Evolutionary conservation across 495 filamentous ascomycete genomes (phyloP), one percentile per base, ranked within the genome.

Genomic region (Neurospora sp.): DNA sequence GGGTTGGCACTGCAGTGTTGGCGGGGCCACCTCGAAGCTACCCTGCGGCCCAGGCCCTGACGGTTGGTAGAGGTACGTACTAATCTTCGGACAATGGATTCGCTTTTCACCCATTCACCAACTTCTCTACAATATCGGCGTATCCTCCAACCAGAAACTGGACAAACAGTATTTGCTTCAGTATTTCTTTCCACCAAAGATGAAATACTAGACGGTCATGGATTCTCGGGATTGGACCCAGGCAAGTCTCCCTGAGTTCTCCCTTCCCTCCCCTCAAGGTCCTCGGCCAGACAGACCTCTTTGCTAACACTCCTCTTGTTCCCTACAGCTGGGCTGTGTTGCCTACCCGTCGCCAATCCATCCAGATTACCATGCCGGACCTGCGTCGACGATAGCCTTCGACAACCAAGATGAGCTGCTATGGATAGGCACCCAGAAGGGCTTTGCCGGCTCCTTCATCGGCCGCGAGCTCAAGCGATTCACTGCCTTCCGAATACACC

Each of bases 331-430:
- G 80, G 88, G 88, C 82, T 88, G 91, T 78, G 86, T 92, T 80
- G 85, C 87, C 74, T 86, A 92, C 79, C 91, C 91, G 71, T 88
- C 90, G 73, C 89, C 91, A 69, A 88, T 85, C 70, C 79, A 85
- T 73, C 88, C 90, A 80, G 86, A 84, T 39, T 78, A 89, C 74
- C 85, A 65, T 18, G 53, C 90, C 4, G 89, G 91, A n/a, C 86
- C 88, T 61, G 88, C 89, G 71, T 89, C 90, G 6, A 88, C 92
- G 11, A 82, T 97, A 74, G 91, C 93, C 31, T 98, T 98, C 78
- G 96, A 99, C 78, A 90, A 90, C 72, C 85, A 87, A 59, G 90
- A 95, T 79, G 96, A 98, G 80, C 87, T 98, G 39, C 80, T 98
- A 73, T 99, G 96, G 96, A 87, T 89, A 11, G 96, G 96, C 14